These are phyloP conservation scores for Colletotrichum incanum DNA, from an alignment of 2,329 filamentous ascomycete species.

Conservation along the genomic window DNA sequence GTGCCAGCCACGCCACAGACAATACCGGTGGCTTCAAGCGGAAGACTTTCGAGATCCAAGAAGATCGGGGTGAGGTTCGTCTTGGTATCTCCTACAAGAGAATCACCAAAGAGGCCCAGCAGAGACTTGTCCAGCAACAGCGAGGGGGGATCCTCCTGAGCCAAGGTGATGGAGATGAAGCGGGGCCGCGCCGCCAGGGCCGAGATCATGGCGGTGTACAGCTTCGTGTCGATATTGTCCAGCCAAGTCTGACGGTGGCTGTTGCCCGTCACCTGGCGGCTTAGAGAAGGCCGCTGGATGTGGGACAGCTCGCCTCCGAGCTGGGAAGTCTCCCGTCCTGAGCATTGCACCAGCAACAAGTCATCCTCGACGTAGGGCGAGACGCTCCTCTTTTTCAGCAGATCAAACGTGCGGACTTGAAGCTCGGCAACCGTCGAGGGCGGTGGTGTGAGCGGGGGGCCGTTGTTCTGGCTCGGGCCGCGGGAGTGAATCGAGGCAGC, in stretches of 20 bases:
- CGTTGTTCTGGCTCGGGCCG: constrained; percentile 56
- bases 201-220: constrained; percentile 75
- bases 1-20: constrained; percentile 93
- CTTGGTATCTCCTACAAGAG: constrained; percentile 82
- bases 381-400: constrained; percentile 85
- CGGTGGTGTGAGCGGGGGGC: constrained; percentile 79
- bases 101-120: constrained; percentile 77
- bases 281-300: constrained; percentile 48
- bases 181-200: constrained; percentile 74
- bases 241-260: constrained; percentile 64
- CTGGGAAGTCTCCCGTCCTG: constrained; percentile 70
- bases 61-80: constrained; percentile 88
- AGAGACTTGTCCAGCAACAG: constrained; percentile 80
- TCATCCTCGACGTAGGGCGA: constrained; percentile 78
- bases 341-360: constrained; percentile 86
- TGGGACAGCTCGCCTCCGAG: constrained; percentile 57
- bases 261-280: constrained; percentile 56
- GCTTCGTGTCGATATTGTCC: constrained; percentile 73
- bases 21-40: constrained; percentile 92
- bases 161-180: constrained; percentile 82
- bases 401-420: constrained; percentile 85
- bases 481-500: constrained; percentile 58
- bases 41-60: constrained; percentile 84
- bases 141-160: constrained; percentile 81
- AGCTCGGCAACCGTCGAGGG: constrained; percentile 85